Base-by-base conservation (phyloP, 495 filamentous ascomycete species). In the Talaromyces thailandensis region DNA sequence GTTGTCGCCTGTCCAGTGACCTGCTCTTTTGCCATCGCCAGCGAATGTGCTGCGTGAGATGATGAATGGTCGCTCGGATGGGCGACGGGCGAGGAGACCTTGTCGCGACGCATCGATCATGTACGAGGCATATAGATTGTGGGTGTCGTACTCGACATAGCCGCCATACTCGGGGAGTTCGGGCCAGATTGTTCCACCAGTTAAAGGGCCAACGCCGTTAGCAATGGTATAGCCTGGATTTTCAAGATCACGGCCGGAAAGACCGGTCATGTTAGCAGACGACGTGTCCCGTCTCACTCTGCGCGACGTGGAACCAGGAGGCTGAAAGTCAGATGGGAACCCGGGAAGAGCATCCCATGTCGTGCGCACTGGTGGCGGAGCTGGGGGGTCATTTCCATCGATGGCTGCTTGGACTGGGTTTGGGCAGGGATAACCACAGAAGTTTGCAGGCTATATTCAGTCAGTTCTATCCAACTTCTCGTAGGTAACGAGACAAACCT, bases 31-130 rank as follows among this genome's bases (percentile, higher is more conserved):
- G 25, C 88, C 88, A 11, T 79, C 79, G 7, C 89, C 89, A 8
- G 85, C 81, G 66, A 91, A 90, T 7, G 88, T 91, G 61, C 84
- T 87, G 23, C 89, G 81, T 2, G 87, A 86, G 62, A 93, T 90
- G 65, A 92, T 88, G 72, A 93, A 89, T 1, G 89, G 89, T 1
- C 89, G 82, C 64, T 60, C 66, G 43, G 58, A 59, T 6, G 68
- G 66, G 11, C 62, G 62, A 11, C 66, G 61, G 21, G 62, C 62
- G 50, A 63, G 8, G 40, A 61, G 57, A 7, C 57, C 57, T 18
- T 60, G 32, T 25, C 57, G 18, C 14, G 18, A 61, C 28, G 58
- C 60, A 59, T 56, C 64, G 59, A 62, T 59, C 62, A 24, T 64
- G 65, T 88, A 84, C 64, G 92, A 84, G 24, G 91, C 65, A n/a